phyloP scores from a whole-genome alignment of 2,329 filamentous ascomycete genomes.

The Sclerotinia nivalis region DNA sequence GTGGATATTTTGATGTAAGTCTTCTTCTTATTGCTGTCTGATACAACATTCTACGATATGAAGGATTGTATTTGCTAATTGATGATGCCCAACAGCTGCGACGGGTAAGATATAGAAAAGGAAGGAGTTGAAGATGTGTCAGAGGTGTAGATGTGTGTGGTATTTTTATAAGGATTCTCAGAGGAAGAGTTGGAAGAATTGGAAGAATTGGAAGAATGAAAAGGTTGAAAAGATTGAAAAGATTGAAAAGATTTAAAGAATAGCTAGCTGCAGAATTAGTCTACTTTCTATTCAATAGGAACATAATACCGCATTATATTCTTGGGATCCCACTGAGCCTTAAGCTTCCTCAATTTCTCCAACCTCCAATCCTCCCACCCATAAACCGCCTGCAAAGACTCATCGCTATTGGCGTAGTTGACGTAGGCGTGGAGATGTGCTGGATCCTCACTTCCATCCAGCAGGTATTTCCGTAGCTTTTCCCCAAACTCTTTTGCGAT shows the following conservation, averaged over 20 bases:
- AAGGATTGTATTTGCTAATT: no score
- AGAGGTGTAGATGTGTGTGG: no score
- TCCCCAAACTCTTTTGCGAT: slow-evolving; percentile 1
- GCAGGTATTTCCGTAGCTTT: slow-evolving; percentile 6
- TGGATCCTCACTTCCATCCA: slow-evolving; percentile 2
- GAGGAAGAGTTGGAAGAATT: background rate
- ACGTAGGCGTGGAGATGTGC: slow-evolving; percentile 42
- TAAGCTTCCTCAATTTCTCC: slow-evolving; percentile 47
- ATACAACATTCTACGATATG: no score
- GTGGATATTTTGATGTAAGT: no score
- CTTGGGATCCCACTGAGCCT: slow-evolving; percentile 51
- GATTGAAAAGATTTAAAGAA: no score
- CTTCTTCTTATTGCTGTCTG: no score
- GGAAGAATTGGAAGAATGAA: no score
- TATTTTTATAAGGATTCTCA: background rate
- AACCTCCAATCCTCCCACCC: slow-evolving; percentile 52
- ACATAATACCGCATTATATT: slow-evolving; percentile 48
- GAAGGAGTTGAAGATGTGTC: no score
- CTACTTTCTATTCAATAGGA: background rate
- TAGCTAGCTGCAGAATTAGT: background rate
- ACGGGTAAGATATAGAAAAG: no score
- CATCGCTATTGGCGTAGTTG: slow-evolving; percentile 54
- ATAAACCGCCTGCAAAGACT: slow-evolving; percentile 47
- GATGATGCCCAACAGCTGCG: no score
- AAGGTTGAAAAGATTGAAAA: no score